Conservation (phyloP, 306 rosid species). For the Lathyrus tuberosus region DNA sequence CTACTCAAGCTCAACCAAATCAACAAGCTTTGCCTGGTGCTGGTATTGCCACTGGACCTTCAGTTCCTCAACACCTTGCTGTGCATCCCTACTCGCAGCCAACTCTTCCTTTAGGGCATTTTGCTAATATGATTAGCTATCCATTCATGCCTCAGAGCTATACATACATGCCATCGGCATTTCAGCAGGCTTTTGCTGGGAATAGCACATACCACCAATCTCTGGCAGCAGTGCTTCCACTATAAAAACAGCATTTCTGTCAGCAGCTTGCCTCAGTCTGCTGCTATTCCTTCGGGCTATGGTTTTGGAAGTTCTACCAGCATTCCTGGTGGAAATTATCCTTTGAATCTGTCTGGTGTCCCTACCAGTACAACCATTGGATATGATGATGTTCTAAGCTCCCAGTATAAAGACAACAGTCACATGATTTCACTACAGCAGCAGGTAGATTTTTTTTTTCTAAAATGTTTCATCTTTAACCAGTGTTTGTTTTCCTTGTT, state of each 20-base stretch:
- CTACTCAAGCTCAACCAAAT: constrained; percentile 82
- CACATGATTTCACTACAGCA: constrained; percentile 95
- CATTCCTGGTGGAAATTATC: constrained; percentile 93
- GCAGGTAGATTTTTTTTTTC: constrained; percentile 63
- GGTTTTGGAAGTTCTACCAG: constrained; percentile 87
- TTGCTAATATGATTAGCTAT: constrained; percentile 91
- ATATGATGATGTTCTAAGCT: constrained; percentile 79
- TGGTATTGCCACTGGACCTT: constrained; percentile 80
- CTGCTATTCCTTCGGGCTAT: constrained; percentile 83
- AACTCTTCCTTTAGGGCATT: constrained; percentile 84
- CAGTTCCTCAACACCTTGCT: constrained; percentile 91
- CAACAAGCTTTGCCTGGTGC: constrained; percentile 70
- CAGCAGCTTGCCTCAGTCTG: constrained; percentile 95
- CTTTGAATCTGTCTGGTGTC: constrained; percentile 72
- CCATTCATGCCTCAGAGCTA: constrained; percentile 98
- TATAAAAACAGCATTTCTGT: constrained; percentile 94
- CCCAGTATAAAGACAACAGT: constrained; percentile 87
- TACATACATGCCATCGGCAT: constrained; percentile 95
- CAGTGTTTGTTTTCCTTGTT: not conserved
- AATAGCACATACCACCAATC: constrained; percentile 97
- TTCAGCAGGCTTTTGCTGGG: constrained; percentile 93
- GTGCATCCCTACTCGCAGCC: constrained; percentile 98
- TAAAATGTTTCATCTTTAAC: constrained; percentile 2
- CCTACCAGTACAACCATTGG: constrained; percentile 79
- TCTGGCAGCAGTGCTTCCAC: constrained; percentile 92